These are phyloP conservation scores for Carnegiea gigantea DNA, from an alignment of 179 eudicot genomes.

Conservation along the genomic window DNA sequence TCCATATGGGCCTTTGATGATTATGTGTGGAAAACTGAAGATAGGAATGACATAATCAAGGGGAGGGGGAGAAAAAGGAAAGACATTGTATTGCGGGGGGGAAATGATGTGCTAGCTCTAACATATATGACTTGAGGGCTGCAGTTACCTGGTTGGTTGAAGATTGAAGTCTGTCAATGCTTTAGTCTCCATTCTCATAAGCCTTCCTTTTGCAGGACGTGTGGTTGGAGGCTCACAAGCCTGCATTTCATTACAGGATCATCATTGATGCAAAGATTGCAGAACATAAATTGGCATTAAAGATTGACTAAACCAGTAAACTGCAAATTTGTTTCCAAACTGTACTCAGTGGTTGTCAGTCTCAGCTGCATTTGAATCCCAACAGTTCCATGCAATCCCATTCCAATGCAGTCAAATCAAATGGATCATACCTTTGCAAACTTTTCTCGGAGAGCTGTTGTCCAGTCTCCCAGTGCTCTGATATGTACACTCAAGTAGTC, in stretches of 20 bases:
- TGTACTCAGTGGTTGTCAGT: neutral
- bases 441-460: slow-evolving; percentile 56
- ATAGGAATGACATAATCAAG: neutral
- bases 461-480: slow-evolving; percentile 92
- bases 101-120: neutral
- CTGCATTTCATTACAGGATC: slow-evolving; percentile 36
- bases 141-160: slow-evolving; percentile 46
- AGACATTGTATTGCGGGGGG: neutral
- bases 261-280: neutral
- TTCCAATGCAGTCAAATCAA: neutral
- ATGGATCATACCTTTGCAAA: slow-evolving; percentile 56
- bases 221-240: slow-evolving; percentile 49
- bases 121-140: neutral
- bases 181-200: slow-evolving; percentile 69
- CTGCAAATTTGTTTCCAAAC: neutral
- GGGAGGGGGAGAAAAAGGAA: neutral
- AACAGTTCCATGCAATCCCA: neutral
- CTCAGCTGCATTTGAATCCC: neutral
- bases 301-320: neutral
- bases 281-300: neutral
- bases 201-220: slow-evolving; percentile 48
- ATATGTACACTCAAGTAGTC: slow-evolving; percentile 87
- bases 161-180: slow-evolving; percentile 34
- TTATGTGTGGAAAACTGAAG: slow-evolving; percentile 65
- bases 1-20: slow-evolving; percentile 91